phyloP scores from a whole-genome alignment of 305 asterid species.

The Petunia hybrid region DNA sequence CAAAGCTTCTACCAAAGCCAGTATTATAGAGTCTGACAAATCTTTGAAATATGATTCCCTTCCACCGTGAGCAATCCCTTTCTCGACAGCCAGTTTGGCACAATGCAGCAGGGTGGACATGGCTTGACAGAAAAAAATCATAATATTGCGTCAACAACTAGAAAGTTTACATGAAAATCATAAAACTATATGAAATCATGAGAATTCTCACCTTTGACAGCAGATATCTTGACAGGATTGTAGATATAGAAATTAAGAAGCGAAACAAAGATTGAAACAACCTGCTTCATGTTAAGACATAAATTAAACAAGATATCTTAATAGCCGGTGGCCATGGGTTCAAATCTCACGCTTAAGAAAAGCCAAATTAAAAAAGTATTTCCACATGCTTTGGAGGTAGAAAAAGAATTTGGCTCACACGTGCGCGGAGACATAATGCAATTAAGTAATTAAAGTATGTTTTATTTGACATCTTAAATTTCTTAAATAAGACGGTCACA shows the following conservation, averaged over 20 bases:
- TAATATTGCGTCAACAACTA: not conserved
- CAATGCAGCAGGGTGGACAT: not conserved
- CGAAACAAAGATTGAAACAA: slow-evolving; percentile 39
- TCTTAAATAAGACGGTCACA: too few species aligned
- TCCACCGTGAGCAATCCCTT: not conserved
- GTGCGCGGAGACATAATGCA: too few species aligned
- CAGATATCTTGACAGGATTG: not conserved
- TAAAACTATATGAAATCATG: not conserved
- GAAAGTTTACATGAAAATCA: not conserved
- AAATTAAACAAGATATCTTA: too few species aligned
- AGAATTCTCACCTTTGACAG: not conserved
- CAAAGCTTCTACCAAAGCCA: not conserved
- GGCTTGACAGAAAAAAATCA: not conserved
- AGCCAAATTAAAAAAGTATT: not conserved
- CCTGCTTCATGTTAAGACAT: slow-evolving; percentile 23
- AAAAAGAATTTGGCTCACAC: too few species aligned
- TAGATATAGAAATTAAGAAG: slow-evolving; percentile 37
- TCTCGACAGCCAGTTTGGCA: slow-evolving; percentile 9
- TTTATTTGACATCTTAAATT: too few species aligned
- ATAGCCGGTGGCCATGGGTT: not conserved
- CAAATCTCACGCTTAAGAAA: too few species aligned
- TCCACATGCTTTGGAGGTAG: too few species aligned
- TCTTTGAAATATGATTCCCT: not conserved
- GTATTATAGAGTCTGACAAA: not conserved
- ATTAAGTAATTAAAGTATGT: too few species aligned